Percentiles rank a stretch among this genome's conserved stretches.
Conservation (phyloP, 495 filamentous ascomycete species). For the Hypoxylon fragiforme region DNA sequence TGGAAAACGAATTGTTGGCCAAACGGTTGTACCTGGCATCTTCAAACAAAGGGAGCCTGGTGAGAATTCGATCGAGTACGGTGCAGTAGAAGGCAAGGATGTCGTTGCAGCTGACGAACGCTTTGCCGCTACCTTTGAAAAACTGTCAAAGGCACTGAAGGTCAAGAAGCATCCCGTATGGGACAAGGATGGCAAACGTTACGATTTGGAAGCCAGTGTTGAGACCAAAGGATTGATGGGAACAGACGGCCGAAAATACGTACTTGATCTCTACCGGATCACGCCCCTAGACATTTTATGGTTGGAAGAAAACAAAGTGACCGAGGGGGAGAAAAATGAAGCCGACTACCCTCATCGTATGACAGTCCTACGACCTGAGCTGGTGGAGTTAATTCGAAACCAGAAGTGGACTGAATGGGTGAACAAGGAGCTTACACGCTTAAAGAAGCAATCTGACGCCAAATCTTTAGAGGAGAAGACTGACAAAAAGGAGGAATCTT, state of each 20-base stretch:
- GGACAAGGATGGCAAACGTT: conserved; percentile 91
- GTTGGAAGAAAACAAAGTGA: conserved; percentile 69
- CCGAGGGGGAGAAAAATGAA: conserved; percentile 48
- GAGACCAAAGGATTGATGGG: conserved; percentile 97
- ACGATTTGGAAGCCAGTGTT: conserved; percentile 92
- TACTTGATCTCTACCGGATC: conserved; percentile 92
- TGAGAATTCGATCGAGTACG: conserved; percentile 98
- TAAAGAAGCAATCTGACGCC: conserved; percentile 46
- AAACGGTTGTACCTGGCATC: conserved; percentile 98
- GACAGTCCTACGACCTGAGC: conserved; percentile 86
- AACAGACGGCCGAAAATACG: conserved; percentile 97
- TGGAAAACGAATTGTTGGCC: conserved; percentile 94
- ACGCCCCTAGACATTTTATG: conserved; percentile 90
- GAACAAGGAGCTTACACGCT: conserved; percentile 64
- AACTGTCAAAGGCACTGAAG: conserved; percentile 80
- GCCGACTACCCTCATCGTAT: conserved; percentile 88
- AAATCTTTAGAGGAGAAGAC: conserved; percentile 37
- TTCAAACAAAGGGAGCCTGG: conserved; percentile 98
- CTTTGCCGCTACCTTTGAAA: conserved; percentile 83
- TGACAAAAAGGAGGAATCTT: conserved; percentile 28
- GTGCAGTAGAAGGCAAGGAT: conserved; percentile 96
- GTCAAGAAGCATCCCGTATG: conserved; percentile 96
- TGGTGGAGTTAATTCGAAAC: conserved; percentile 82
- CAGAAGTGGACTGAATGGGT: conserved; percentile 86
- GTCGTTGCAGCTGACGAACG: conserved; percentile 85